Base-by-base conservation (phyloP, 1,284 basidiomycete species). In the Malassezia dermatis region DNA sequence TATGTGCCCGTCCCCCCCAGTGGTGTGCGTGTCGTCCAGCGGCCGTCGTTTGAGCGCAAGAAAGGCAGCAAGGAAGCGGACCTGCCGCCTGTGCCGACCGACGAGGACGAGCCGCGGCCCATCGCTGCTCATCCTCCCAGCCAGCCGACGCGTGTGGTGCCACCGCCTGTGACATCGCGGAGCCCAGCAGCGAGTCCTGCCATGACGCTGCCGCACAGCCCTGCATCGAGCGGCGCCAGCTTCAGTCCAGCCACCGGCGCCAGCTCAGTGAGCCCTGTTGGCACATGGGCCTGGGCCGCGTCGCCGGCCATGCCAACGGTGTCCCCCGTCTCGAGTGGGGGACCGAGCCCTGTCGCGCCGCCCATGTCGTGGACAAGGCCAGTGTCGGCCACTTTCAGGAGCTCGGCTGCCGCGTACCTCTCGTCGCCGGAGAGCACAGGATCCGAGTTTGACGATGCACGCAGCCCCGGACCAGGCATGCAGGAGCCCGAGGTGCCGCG, bases 301-400 rank as follows among this genome's bases (percentile, higher is more conserved):
- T 31, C 46, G 46, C 32, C 27, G 11, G 21, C 7, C 10, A 21
- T 31, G 19, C 15, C 13, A 27, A 10, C 40, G 40, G 11, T 8
- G 40, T 27, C 40, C 3, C 12, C 40, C 40, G 10, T n/a, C 21
- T 23, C 40, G 8, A 23, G 28, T n/a, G 12, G 15, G 1, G 7
- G 15, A n/a, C 6, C 27, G 10, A 46, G 30, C 8, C 30, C 44
- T 23, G 44, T 46, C 2, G 46, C 31, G 23, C 46, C 46, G 5
- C n/a, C 46, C 32, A 48, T 48, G 46, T 48, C 46, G n/a, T 48
- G 46, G 46, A 48, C 32, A 11, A 23, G 12, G 32, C 19, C 30
- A 0, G 13, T 32, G 12, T 13, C 32, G 15, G 12, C 15, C 19
- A 10, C 2, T 13, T 28, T 28, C 23, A 35, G 6, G 19, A 34